phyloP scores from a whole-genome alignment of 495 filamentous ascomycete species.

The Aspergillus avenaceus region DNA sequence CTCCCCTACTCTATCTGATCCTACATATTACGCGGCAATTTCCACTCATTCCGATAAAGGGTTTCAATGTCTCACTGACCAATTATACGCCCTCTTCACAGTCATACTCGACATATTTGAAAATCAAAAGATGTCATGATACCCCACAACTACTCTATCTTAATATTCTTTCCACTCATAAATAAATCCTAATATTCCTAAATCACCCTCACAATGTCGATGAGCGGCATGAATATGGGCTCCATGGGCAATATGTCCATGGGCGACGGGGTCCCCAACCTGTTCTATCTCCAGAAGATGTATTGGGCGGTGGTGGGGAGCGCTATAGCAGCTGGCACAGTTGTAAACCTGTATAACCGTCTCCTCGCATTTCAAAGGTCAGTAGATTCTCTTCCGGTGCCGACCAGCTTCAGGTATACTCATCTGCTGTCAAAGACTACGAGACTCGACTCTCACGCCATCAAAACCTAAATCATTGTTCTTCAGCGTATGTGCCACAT shows the following conservation, averaged over 20 bases:
- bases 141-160: neutral
- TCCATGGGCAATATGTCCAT: conserved; percentile 41
- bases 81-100: no score
- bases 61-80: no score
- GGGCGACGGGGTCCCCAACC: conserved; percentile 41
- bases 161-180: neutral
- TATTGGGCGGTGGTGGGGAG: conserved; percentile 62
- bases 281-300: conserved; percentile 45
- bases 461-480: conserved; percentile 60
- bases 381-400: neutral
- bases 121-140: conserved; percentile 1
- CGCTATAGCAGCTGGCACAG: conserved; percentile 46
- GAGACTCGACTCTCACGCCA: conserved; percentile 40
- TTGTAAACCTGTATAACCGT: conserved; percentile 46
- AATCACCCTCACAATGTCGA: conserved; percentile 7
- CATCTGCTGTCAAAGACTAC: conserved; percentile 14
- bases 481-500: conserved; percentile 57
- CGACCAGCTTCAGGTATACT: neutral
- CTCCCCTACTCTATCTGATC: neutral
- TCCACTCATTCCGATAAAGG: no score
- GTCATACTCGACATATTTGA: neutral
- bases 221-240: conserved; percentile 5
- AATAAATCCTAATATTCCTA: neutral
- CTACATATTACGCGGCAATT: no score
- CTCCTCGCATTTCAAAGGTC: conserved; percentile 48